These are phyloP conservation scores for Cadophora luteo-olivacea DNA, from an alignment of 2,329 filamentous ascomycete species.

Conservation along the genomic window DNA sequence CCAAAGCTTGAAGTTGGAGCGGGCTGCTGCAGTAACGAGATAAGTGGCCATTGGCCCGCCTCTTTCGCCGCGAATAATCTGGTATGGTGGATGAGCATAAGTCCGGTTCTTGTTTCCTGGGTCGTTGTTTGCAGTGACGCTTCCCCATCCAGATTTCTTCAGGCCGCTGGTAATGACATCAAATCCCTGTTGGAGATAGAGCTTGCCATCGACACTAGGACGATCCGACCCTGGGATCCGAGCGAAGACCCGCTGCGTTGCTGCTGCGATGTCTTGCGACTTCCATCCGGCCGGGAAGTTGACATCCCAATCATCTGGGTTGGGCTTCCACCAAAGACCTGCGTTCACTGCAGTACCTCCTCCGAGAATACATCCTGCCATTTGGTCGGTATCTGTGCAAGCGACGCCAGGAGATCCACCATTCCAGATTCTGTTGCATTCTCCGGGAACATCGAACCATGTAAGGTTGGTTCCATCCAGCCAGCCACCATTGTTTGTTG, in stretches of 20 bases:
- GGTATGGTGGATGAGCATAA: slow-evolving; percentile 69
- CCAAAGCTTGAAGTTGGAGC: slow-evolving; percentile 71
- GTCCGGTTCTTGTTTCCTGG: slow-evolving; percentile 70
- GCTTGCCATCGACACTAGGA: slow-evolving; percentile 70
- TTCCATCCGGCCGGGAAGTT: slow-evolving; percentile 79
- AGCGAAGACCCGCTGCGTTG: slow-evolving; percentile 67
- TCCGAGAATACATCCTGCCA: slow-evolving; percentile 75
- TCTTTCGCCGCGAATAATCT: slow-evolving; percentile 70
- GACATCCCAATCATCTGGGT: slow-evolving; percentile 71
- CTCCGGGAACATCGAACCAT: slow-evolving; percentile 73
- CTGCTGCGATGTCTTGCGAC: slow-evolving; percentile 62
- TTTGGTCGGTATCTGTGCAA: slow-evolving; percentile 74
- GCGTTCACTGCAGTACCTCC: slow-evolving; percentile 64
- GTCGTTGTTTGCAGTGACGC: slow-evolving; percentile 61
- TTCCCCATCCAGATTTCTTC: slow-evolving; percentile 61
- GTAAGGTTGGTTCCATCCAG: slow-evolving; percentile 64
- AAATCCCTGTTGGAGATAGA: slow-evolving; percentile 72
- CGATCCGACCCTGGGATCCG: slow-evolving; percentile 73
- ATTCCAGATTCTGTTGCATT: slow-evolving; percentile 69
- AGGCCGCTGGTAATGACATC: slow-evolving; percentile 67
- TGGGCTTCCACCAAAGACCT: slow-evolving; percentile 72
- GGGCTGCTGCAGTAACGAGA: slow-evolving; percentile 63
- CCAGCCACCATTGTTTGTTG: slow-evolving; percentile 55
- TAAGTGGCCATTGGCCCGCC: slow-evolving; percentile 76
- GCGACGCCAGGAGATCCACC: slow-evolving; percentile 53